Conservation (phyloP, 305 asterid species). For the Plantago rigida region DNA sequence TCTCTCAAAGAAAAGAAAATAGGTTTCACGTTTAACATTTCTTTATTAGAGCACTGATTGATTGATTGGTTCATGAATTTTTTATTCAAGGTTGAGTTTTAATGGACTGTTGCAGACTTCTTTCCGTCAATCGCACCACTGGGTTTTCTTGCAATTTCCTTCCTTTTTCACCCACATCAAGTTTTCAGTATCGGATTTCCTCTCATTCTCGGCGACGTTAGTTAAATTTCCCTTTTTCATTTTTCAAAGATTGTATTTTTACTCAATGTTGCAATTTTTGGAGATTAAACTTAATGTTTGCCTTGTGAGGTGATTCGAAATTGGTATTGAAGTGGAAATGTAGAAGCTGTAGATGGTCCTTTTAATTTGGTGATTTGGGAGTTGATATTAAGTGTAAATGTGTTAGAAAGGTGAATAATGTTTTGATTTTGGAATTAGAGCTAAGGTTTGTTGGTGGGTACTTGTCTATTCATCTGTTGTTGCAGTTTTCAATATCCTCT, state of each 20-base stretch:
- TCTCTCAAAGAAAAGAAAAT: too few species aligned
- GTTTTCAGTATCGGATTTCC: conserved; percentile 22
- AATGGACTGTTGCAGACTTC: conserved; percentile 60
- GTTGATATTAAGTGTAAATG: too few species aligned
- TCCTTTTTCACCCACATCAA: conserved; percentile 27
- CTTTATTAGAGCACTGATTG: neutral
- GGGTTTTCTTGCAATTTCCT: conserved; percentile 30
- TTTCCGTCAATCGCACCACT: conserved; percentile 43
- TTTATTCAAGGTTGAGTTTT: conserved; percentile 34
- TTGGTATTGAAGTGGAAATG: neutral
- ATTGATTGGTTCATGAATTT: neutral
- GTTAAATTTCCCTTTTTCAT: conserved; percentile 13
- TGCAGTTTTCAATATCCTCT: neutral
- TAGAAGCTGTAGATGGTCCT: neutral
- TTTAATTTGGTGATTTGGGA: too few species aligned
- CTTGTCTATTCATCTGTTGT: neutral
- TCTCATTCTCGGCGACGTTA: conserved; percentile 39
- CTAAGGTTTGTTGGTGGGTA: neutral
- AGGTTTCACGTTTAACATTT: too few species aligned
- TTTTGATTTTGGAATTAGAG: neutral
- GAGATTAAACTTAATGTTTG: neutral
- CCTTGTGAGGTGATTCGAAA: neutral
- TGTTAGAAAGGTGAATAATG: neutral
- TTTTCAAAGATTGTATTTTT: neutral
- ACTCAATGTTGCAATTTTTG: neutral